Evolutionary conservation across 2,329 filamentous ascomycete genomes (phyloP), one percentile per base, ranked within the genome.

Genomic region (Monosporascus sp.): DNA sequence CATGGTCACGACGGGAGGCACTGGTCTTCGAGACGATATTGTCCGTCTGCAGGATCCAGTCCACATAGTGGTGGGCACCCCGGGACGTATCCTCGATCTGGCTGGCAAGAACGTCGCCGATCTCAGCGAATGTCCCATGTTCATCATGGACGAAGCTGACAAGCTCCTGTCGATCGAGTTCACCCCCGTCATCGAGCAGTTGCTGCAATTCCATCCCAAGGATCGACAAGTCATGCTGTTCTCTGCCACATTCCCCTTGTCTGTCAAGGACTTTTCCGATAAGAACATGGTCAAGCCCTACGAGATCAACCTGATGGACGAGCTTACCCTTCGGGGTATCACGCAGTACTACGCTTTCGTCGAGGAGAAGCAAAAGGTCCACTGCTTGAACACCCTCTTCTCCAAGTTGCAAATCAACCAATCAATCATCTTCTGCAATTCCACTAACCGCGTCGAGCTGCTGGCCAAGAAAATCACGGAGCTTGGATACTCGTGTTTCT

Each of bases 381-480:
- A 99, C 76, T 99, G 94, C 72, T 77, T 99, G 61, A 99, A 99
- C 78, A 99, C 94, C 0, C 86, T 99, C 59, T 99, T 99, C 79
- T 97, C 92, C 64, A 96, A 97, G 75, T 85, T 99, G 17, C 93
- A 99, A 74, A 99, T 99, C 77, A 99, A 99, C 76, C 94, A 99
- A 78, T 99, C 95, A 58, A 99, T 99, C 77, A 99, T 99, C 71
- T 99, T 99, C 78, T 99, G 94, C 77, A 99, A 99, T 75, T 99
- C 94, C 41, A 99, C 94, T 51, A 97, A 97, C 73, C 90, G 94
- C 61, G 94, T 99, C 56, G 94, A 99, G 74, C 81, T 99, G 51
- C 83, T 99, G 26, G 94, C 94, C 49, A 99, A 99, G 81, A 99
- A 99, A 75, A 99, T 99, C 67, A 99, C 95, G 48, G 95, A 99